Evolutionary conservation across 306 rosid genomes (phyloP).

Genomic region (Astragalus glycyphyllos): DNA sequence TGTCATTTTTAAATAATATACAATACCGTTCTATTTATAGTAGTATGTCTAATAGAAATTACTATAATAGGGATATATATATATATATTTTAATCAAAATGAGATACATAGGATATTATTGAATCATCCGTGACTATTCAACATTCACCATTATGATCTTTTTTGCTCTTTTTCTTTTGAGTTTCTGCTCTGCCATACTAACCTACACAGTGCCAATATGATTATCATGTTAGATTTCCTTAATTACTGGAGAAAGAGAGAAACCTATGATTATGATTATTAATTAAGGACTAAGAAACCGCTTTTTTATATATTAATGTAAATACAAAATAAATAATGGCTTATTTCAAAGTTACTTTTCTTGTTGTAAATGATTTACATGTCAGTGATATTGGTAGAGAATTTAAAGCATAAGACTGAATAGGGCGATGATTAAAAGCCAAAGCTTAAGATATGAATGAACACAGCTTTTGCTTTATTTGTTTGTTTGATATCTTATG

Average conservation of each 20-base stretch:
- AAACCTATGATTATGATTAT: not conserved
- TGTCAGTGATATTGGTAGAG: slow-evolving; percentile 37
- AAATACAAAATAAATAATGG: slow-evolving; percentile 2
- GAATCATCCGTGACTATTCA: not conserved
- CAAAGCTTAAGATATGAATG: slow-evolving; percentile 36
- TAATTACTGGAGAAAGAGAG: slow-evolving; percentile 16
- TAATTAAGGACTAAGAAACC: too few relatives aligned
- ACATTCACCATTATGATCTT: slow-evolving; percentile 9
- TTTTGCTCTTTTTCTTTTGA: not conserved
- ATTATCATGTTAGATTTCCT: too few relatives aligned
- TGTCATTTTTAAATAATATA: not conserved
- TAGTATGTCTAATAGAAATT: not conserved
- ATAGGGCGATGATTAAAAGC: slow-evolving; percentile 40
- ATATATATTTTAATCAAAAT: too few relatives aligned
- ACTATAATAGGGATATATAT: too few relatives aligned
- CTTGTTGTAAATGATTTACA: slow-evolving; percentile 24
- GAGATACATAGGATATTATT: not conserved
- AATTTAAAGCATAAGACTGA: slow-evolving; percentile 21
- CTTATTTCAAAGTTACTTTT: not conserved
- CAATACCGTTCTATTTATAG: not conserved
- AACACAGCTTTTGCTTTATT: slow-evolving; percentile 42
- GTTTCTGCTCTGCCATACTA: slow-evolving; percentile 1
- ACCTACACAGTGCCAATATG: too few relatives aligned
- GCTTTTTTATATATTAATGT: not conserved
- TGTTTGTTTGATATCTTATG: slow-evolving; percentile 37